These are phyloP conservation scores for Osmozyma mogii DNA, from an alignment of 805 yeast genomes.

Conservation along the genomic window DNA sequence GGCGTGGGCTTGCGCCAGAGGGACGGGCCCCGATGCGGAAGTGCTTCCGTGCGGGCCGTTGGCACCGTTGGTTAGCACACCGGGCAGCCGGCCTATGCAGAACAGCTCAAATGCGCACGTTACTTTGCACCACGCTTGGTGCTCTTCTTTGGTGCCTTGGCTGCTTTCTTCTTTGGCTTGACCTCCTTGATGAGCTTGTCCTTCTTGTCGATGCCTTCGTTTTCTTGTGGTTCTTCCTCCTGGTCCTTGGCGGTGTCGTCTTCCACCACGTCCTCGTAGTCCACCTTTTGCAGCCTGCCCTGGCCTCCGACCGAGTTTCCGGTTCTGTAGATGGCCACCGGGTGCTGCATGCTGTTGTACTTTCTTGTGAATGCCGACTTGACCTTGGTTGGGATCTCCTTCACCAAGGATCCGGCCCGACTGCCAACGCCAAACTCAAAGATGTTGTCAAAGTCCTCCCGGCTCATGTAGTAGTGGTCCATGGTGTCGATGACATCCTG, in stretches of 20 bases:
- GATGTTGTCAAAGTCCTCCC: slow-evolving; percentile 86
- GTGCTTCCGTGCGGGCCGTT: too few species aligned
- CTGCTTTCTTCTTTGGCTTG: slow-evolving; percentile 3
- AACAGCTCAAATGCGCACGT: too few species aligned
- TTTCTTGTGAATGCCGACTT: slow-evolving; percentile 82
- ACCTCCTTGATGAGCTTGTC: slow-evolving; percentile 53
- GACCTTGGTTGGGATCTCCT: slow-evolving; percentile 65
- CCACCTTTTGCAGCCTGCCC: slow-evolving; percentile 40
- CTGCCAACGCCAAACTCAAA: slow-evolving; percentile 76
- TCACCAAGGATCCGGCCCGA: slow-evolving; percentile 33
- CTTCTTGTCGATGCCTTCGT: slow-evolving; percentile 41
- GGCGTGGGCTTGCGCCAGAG: too few species aligned
- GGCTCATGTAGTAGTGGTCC: slow-evolving; percentile 82
- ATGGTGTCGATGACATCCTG: slow-evolving; percentile 55
- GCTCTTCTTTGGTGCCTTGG: slow-evolving; percentile 17
- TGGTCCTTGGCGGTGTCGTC: slow-evolving; percentile 42
- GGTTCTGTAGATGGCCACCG: slow-evolving; percentile 73
- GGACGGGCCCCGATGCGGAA: too few species aligned
- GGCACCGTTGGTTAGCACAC: too few species aligned
- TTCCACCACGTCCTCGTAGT: slow-evolving; percentile 63
- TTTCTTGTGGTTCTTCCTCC: slow-evolving; percentile 39
- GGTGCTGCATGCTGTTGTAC: slow-evolving; percentile 73
- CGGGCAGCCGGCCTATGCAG: too few species aligned
- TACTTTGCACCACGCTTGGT: too few species aligned
- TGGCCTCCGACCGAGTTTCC: slow-evolving; percentile 45